Evolutionary conservation across 2,329 filamentous ascomycete species (phyloP).

Genomic region (Botrytis elliptica): DNA sequence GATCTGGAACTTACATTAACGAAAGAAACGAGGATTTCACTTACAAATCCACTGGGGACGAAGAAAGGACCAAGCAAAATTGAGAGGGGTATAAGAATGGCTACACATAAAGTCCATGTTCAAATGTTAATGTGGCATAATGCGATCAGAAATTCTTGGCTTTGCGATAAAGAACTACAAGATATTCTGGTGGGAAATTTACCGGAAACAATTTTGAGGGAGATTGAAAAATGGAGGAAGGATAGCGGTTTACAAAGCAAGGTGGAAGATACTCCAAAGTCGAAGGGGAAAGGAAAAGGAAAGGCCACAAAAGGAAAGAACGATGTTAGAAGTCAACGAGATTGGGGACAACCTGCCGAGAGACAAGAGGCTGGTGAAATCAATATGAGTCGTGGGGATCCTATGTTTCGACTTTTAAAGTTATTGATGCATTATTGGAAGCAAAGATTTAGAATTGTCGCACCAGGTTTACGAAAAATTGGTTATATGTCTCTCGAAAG

Average conservation of each 20-base stretch:
- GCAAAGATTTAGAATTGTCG: slow-evolving; percentile 73
- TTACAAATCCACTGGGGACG: slow-evolving; percentile 58
- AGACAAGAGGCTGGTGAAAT: slow-evolving; percentile 67
- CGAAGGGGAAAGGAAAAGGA: slow-evolving; percentile 40
- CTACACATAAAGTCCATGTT: slow-evolving; percentile 87
- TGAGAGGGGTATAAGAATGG: slow-evolving; percentile 72
- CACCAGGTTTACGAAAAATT: slow-evolving; percentile 80
- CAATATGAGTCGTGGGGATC: slow-evolving; percentile 81
- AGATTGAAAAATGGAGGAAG: slow-evolving; percentile 70
- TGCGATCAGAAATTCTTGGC: slow-evolving; percentile 77
- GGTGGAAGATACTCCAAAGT: slow-evolving; percentile 41
- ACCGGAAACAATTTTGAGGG: slow-evolving; percentile 57
- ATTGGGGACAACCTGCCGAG: slow-evolving; percentile 72
- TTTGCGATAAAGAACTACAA: slow-evolving; percentile 74
- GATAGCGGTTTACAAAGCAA: slow-evolving; percentile 60
- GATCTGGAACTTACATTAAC: slow-evolving; percentile 73
- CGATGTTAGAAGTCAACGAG: slow-evolving; percentile 48
- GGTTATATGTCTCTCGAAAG: slow-evolving; percentile 81
- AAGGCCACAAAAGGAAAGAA: slow-evolving; percentile 42
- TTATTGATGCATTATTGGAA: slow-evolving; percentile 84
- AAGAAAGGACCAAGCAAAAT: slow-evolving; percentile 87
- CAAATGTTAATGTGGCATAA: slow-evolving; percentile 89
- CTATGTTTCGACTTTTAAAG: slow-evolving; percentile 73
- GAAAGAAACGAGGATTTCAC: slow-evolving; percentile 56
- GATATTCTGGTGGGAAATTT: slow-evolving; percentile 73